A percentile compares a stretch with the other conserved stretches of the same genome.
These are phyloP conservation scores for Arthroderma uncinatum DNA, from an alignment of 2,329 filamentous ascomycete species.

Conservation along the genomic window DNA sequence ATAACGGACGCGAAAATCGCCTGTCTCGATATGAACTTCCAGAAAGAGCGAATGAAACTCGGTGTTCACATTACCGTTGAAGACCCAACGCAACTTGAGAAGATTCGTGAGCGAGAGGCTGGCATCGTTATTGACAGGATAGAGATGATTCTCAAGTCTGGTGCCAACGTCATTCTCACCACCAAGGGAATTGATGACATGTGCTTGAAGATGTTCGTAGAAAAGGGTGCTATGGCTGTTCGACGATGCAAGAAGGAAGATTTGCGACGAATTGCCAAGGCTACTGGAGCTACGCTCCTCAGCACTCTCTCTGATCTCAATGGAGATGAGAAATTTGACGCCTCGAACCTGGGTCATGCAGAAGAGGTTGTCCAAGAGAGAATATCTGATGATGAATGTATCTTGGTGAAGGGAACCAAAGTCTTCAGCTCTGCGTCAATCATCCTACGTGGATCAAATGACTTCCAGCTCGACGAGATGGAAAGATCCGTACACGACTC, in stretches of 20 bases:
- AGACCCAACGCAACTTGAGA: constrained; percentile 91
- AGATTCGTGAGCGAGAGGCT: constrained; percentile 85
- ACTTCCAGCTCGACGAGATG: constrained; percentile 97
- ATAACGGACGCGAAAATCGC: constrained; percentile 94
- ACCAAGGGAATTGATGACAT: constrained; percentile 98
- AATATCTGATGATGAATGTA: constrained; percentile 98
- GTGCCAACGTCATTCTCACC: constrained; percentile 89
- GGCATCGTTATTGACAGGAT: constrained; percentile 89
- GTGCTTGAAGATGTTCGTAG: constrained; percentile 85
- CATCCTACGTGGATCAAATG: constrained; percentile 89
- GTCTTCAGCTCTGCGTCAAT: constrained; percentile 87
- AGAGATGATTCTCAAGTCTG: constrained; percentile 94
- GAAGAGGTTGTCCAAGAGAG: constrained; percentile 97
- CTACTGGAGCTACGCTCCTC: constrained; percentile 84
- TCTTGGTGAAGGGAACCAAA: constrained; percentile 92
- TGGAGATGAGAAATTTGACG: constrained; percentile 91
- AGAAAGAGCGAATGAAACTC: constrained; percentile 98
- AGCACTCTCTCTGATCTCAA: constrained; percentile 93
- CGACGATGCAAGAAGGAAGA: constrained; percentile 98
- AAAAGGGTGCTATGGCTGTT: constrained; percentile 91
- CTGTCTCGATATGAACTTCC: constrained; percentile 91
- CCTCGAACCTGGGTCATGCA: constrained; percentile 76
- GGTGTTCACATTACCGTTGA: constrained; percentile 98
- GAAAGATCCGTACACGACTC: constrained; percentile 97
- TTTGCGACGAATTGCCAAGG: constrained; percentile 85